Percentiles rank a stretch among this genome's conserved stretches.
Conservation (phyloP, 1,284 basidiomycete species). For the Ceratobasidium sp. region DNA sequence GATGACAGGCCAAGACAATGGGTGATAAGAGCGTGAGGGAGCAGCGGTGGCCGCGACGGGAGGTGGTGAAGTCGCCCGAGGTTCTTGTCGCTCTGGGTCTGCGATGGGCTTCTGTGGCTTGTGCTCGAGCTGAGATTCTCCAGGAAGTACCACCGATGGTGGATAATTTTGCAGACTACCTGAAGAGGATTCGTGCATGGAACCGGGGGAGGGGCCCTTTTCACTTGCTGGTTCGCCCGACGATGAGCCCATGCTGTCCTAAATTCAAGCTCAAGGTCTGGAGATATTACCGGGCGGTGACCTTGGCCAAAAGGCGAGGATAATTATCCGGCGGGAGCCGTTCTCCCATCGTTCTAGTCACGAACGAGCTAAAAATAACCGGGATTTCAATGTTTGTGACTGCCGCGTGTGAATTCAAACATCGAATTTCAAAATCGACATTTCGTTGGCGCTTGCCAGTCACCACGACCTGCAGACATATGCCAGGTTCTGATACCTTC, state of each 20-base stretch:
- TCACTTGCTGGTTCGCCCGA: neutral
- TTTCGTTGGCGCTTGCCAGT: neutral
- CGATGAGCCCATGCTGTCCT: neutral
- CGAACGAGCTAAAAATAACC: neutral
- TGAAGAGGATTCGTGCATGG: conserved; percentile 1
- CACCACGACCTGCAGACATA: neutral
- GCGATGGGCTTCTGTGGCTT: neutral
- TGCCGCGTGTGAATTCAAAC: no score
- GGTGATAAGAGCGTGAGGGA: conserved; percentile 51
- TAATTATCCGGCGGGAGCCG: no score
- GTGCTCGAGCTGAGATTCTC: neutral
- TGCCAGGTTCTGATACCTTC: conserved; percentile 5
- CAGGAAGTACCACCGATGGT: conserved; percentile 2
- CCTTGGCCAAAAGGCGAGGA: no score
- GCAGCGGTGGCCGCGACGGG: conserved; percentile 24
- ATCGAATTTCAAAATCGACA: no score
- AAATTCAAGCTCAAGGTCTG: no score
- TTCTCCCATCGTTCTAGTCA: no score
- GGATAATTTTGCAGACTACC: conserved; percentile 6
- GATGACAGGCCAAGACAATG: conserved; percentile 67
- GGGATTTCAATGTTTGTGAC: neutral
- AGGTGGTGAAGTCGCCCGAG: conserved; percentile 10
- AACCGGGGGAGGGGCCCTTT: neutral
- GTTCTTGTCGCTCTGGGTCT: conserved; percentile 11
- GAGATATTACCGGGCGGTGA: no score